A percentile compares a stretch with the other conserved stretches of the same genome.
These are phyloP conservation scores for Lipomyces sp. DNA, from an alignment of 805 yeast genomes.

Conservation along the genomic window DNA sequence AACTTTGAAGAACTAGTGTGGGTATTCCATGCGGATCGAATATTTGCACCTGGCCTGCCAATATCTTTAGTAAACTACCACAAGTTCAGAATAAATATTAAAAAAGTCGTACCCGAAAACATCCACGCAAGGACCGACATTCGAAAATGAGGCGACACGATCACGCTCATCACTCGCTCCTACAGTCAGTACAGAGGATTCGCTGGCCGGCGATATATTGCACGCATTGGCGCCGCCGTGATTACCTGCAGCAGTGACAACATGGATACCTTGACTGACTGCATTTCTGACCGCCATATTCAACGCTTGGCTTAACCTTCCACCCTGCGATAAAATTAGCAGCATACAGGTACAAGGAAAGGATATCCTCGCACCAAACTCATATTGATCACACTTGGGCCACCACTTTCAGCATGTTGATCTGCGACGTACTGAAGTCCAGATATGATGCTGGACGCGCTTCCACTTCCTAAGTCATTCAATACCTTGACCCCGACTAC, in stretches of 20 bases:
- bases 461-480: constrained; percentile 80
- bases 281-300: constrained; percentile 91
- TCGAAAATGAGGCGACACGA: constrained; percentile 27
- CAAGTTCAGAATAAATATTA: constrained; percentile 49
- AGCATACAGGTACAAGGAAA: not conserved
- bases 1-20: constrained; percentile 31
- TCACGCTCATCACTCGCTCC: constrained; percentile 27
- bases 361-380: constrained; percentile 67
- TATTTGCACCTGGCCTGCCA: constrained; percentile 66
- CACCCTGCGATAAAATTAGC: constrained; percentile 19
- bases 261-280: constrained; percentile 82
- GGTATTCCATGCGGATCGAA: constrained; percentile 58
- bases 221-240: constrained; percentile 86
- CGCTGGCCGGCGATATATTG: constrained; percentile 86
- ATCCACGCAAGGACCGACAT: constrained; percentile 34
- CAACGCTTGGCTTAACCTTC: constrained; percentile 58
- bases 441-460: constrained; percentile 81
- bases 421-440: constrained; percentile 86
- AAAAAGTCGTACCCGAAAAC: constrained; percentile 55
- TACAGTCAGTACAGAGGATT: constrained; percentile 77
- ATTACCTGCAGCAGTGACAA: constrained; percentile 96
- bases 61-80: constrained; percentile 48
- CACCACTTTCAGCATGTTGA: constrained; percentile 52
- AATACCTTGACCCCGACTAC: constrained; percentile 81
- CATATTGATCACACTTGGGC: constrained; percentile 63